Evolutionary conservation across 1,284 basidiomycete genomes (phyloP).

Genomic region (Neotropicomus parvogracilis): DNA sequence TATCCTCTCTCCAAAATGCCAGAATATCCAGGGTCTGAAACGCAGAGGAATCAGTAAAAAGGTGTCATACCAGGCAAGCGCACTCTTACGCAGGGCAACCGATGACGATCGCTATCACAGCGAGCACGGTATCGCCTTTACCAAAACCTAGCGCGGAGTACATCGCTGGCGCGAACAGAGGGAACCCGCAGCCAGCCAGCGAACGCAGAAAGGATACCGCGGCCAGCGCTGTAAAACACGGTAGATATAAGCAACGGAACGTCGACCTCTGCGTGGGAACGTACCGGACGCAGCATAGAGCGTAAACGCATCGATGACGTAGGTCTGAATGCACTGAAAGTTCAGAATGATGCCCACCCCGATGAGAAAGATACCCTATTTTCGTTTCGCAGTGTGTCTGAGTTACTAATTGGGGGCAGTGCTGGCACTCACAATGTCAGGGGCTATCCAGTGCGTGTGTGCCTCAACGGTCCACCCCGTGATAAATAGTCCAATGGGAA

Average conservation of each 20-base stretch:
- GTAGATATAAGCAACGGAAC: neutral
- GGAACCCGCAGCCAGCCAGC: constrained; percentile 63
- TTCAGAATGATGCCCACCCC: constrained; percentile 45
- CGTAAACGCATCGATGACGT: constrained; percentile 56
- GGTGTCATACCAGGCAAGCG: neutral
- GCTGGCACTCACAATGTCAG: constrained; percentile 51
- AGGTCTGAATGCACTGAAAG: constrained; percentile 48
- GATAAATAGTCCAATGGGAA: constrained; percentile 60
- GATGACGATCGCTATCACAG: constrained; percentile 49
- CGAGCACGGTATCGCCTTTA: constrained; percentile 61
- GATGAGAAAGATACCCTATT: constrained; percentile 49
- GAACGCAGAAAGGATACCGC: constrained; percentile 57
- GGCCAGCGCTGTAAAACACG: constrained; percentile 46
- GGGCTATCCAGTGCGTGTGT: constrained; percentile 60
- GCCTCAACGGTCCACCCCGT: constrained; percentile 63
- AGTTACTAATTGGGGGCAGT: neutral
- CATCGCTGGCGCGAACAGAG: constrained; percentile 65
- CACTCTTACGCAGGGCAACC: constrained; percentile 61
- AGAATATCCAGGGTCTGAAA: constrained; percentile 26
- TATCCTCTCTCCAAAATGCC: constrained; percentile 27
- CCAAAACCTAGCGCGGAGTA: constrained; percentile 61
- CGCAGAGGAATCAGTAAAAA: neutral
- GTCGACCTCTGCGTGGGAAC: constrained; percentile 12
- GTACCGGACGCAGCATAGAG: constrained; percentile 50
- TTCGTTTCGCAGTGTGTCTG: neutral